Base-by-base conservation (phyloP, 305 asterid species). In the Fraxinus dipetala region DNA sequence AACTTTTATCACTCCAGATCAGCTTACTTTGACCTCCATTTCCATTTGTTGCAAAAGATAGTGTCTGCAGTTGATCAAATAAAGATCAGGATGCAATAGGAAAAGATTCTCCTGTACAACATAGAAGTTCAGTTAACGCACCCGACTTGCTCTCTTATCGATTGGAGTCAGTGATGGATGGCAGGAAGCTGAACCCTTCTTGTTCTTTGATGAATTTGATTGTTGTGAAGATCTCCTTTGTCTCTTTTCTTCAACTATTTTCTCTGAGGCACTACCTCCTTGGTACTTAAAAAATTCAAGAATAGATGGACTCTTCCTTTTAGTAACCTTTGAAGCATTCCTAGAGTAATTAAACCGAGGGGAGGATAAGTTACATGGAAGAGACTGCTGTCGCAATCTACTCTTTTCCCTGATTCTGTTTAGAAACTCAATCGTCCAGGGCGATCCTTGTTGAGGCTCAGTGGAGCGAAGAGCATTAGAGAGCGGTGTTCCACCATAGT, bases 381-480 rank as follows among this genome's bases (percentile, higher is more conserved):
- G 84, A 78, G 96, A 89, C 84, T 89, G 93, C 87, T 89, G 90
- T 75, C 86, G 91, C 86, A 86, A 79, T 86, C 91, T 93, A 90
- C 97, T 95, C 85, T 93, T 96, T 83, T 95, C 98, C 87, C 89
- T 93, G 80, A 95, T 89, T 86, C 95, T 89, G 91, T 96, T 95
- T 54, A 96, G 96, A 85, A 96, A 96, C 75, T 96, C 98, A 75
- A 89, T 86, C 32, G 96, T 92, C 98, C 98, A 96, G 59, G 98
- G 98, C 22, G 98, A 93, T 87, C 93, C 94, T 83, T 70, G 85
- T 80, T 79, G 92, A 73, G 78, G 84, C 81, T 85, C 90, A 84
- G 90, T 80, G 83, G 97, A 88, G 82, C 86, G 91, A 78, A 92
- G 91, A 81, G 98, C 96, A 70, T 90, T 91, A 84, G 92, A 89